phyloP scores from a whole-genome alignment of 164 flowering plant genomes.

The Amborella trichopoda region DNA sequence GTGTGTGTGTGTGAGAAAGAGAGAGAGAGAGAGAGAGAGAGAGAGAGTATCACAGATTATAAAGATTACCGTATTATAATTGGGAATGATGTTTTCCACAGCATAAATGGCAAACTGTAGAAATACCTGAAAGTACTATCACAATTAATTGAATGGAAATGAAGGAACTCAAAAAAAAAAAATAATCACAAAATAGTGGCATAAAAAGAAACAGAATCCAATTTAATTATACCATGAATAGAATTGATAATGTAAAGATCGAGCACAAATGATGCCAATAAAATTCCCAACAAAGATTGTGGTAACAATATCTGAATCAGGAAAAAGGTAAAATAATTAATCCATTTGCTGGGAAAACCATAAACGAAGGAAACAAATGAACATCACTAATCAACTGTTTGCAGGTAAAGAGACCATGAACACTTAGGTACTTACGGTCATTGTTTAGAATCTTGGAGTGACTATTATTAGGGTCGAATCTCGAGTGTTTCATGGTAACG shows the following conservation, averaged over 20 bases:
- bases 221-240: conserved; percentile 57
- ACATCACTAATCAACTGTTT: too few relatives aligned
- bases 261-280: conserved; percentile 77
- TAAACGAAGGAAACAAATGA: too few relatives aligned
- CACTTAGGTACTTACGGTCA: conserved; percentile 82
- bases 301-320: conserved; percentile 68
- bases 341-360: too few relatives aligned
- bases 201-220: background rate
- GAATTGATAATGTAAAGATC: conserved; percentile 92
- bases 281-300: conserved; percentile 86
- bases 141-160: background rate
- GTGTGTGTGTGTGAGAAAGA: background rate
- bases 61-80: conserved; percentile 35
- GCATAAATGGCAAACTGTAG: conserved; percentile 62
- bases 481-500: conserved; percentile 15
- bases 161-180: background rate
- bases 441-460: conserved; percentile 25
- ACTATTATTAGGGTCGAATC: too few relatives aligned
- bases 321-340: too few relatives aligned
- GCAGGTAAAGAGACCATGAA: too few relatives aligned
- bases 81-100: conserved; percentile 68
- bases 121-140: conserved; percentile 60
- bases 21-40: background rate
- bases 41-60: background rate
- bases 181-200: background rate